These are phyloP conservation scores for Camellia japonica DNA, from an alignment of 148 eudicot genomes.

Conservation along the genomic window DNA sequence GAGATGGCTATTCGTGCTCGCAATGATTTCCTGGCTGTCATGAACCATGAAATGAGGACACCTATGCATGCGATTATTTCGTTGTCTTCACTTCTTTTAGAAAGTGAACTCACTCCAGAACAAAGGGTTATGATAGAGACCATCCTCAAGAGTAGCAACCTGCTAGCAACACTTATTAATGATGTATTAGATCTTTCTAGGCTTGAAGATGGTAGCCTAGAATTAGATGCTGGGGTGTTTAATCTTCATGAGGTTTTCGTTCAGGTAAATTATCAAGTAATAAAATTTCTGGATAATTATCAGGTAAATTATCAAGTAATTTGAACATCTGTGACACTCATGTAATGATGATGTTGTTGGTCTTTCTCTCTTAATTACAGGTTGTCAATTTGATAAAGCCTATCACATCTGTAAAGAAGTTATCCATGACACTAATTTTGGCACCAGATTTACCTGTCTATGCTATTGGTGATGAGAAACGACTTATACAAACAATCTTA, in stretches of 20 bases:
- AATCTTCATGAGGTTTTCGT: slow-evolving; percentile 64
- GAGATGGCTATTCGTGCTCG: slow-evolving; percentile 82
- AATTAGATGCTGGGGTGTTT: slow-evolving; percentile 46
- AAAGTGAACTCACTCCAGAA: slow-evolving; percentile 75
- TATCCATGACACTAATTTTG: slow-evolving; percentile 59
- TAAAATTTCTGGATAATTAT: neutral
- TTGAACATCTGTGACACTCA: neutral
- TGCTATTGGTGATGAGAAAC: slow-evolving; percentile 83
- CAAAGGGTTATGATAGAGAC: slow-evolving; percentile 81
- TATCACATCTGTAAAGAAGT: slow-evolving; percentile 71
- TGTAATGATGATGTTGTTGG: neutral
- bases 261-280: slow-evolving; percentile 43
- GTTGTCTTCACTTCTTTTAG: slow-evolving; percentile 68
- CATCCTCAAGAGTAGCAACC: slow-evolving; percentile 67
- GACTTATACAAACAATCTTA: slow-evolving; percentile 72
- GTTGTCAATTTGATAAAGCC: slow-evolving; percentile 70
- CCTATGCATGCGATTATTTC: slow-evolving; percentile 92
- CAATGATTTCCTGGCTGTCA: slow-evolving; percentile 78
- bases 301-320: slow-evolving; percentile 39
- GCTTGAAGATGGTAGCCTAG: slow-evolving; percentile 86
- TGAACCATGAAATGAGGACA: slow-evolving; percentile 94
- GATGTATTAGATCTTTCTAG: slow-evolving; percentile 89
- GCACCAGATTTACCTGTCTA: slow-evolving; percentile 64
- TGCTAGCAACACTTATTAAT: slow-evolving; percentile 70
- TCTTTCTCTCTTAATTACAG: slow-evolving; percentile 28